phyloP scores from a whole-genome alignment of 768 basidiomycete species.

The Calocera viscosa region DNA sequence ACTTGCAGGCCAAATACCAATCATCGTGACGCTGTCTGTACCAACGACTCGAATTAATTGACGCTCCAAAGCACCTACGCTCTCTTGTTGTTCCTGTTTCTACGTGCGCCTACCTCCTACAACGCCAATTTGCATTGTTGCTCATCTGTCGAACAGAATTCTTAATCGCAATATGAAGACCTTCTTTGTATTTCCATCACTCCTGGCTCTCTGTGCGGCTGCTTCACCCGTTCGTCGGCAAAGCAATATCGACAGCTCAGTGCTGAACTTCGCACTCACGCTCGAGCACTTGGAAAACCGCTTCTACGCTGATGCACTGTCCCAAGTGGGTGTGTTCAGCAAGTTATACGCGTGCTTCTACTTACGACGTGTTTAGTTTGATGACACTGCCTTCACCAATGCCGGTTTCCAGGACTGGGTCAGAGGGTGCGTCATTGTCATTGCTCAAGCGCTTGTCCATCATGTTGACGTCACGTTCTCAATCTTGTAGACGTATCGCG shows the following conservation, averaged over 20 bases:
- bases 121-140: neutral
- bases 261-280: conserved; percentile 39
- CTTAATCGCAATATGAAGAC: neutral
- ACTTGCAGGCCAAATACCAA: too few species aligned
- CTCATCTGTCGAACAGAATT: neutral
- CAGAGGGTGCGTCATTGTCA: conserved; percentile 21
- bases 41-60: too few species aligned
- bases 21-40: too few species aligned
- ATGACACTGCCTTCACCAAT: conserved; percentile 30
- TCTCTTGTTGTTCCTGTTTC: neutral
- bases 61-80: too few species aligned
- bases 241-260: conserved; percentile 17
- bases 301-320: neutral
- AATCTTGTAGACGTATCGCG: conserved; percentile 15
- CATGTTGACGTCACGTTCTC: neutral
- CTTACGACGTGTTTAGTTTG: conserved; percentile 35
- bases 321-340: conserved; percentile 13
- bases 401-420: conserved; percentile 32
- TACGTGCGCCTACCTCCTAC: neutral
- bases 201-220: neutral
- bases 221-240: neutral
- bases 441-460: neutral
- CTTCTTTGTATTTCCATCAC: neutral
- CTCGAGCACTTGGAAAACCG: conserved; percentile 34
- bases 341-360: conserved; percentile 33